Base-by-base conservation (phyloP, 495 filamentous ascomycete genomes). In the Aspergillus steynii region DNA sequence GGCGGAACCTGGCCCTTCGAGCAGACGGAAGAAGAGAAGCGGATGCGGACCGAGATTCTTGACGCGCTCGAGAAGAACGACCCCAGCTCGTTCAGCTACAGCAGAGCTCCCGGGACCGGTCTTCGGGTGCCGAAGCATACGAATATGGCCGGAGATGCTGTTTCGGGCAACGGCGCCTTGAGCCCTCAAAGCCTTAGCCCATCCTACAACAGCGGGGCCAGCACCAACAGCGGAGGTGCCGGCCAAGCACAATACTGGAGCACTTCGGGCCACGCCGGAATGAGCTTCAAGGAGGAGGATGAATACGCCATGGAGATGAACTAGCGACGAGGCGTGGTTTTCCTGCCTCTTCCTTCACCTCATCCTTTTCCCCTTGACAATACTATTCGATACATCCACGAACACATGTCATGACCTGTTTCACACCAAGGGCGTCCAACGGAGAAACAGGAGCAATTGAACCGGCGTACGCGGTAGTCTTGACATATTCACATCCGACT, bases 71-170 rank as follows among this genome's bases (percentile, higher is more conserved):
- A 89, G 69, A 89, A 88, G 77, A 93, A 90, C 61, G 87, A 89
- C 20, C 80, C 85, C n/a, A 71, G 75, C 66, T 77, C 77, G 10
- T 96, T 96, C 70, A 81, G 79, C 28, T 99, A 99, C 77, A 89
- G 91, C 20, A 86, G 95, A 53, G 87, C 81, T n/a, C 85, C 88
- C 15, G 96, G 95, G 29, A 88, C 84, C 29, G 93, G 93, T 20
- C 84, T 98, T 5, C 86, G 93, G 12, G 95, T 99, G 15, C 95
- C 95, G 20, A 89, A 93, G 58, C 91, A 95, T 72, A 99, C 95
- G 32, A 94, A 96, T 72, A 82, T 92, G 62, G 91, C 92, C 58
- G 95, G 95, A 10, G 90, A 96, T 28, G 75, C 90, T 1, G 63
- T 91, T 0, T 77, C 86, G 14, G 67, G 72, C n/a, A 78, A 68